A percentile compares a stretch with the other conserved stretches of the same genome.
Conservation (phyloP, 495 filamentous ascomycete genomes). For the Hypoxylon subgilvum region DNA sequence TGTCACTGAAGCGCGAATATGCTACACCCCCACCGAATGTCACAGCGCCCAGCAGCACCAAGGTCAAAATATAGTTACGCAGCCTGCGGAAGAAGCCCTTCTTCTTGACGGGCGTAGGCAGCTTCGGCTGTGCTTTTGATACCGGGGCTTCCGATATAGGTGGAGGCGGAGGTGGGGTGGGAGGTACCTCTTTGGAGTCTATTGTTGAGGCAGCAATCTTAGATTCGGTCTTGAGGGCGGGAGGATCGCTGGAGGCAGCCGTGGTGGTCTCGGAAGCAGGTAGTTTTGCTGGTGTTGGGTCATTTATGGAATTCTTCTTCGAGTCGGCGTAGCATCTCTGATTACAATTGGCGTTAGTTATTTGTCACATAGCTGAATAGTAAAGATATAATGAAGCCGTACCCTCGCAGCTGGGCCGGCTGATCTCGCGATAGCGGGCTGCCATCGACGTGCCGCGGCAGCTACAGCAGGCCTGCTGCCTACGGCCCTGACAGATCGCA, state of each 20-base stretch:
- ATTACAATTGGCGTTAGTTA: constrained; percentile 12
- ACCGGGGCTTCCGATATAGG: constrained; percentile 35
- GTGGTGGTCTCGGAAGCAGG: constrained; percentile 64
- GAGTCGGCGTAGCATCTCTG: constrained; percentile 66
- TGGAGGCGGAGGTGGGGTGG: constrained; percentile 60
- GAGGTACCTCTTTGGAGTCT: constrained; percentile 66
- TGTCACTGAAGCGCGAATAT: constrained; percentile 90
- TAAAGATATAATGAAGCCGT: constrained; percentile 40
- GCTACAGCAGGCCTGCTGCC: constrained; percentile 56
- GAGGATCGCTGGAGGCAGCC: constrained; percentile 55
- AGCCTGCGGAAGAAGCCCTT: constrained; percentile 74
- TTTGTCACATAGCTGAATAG: not conserved
- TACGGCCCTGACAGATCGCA: constrained; percentile 63
- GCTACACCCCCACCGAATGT: constrained; percentile 88
- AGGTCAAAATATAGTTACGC: constrained; percentile 68
- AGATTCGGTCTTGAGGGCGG: constrained; percentile 50
- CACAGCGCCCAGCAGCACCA: constrained; percentile 73
- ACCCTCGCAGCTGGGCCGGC: constrained; percentile 40
- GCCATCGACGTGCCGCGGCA: constrained; percentile 62
- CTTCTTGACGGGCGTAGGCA: constrained; percentile 60
- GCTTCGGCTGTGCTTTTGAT: constrained; percentile 25
- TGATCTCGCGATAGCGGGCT: constrained; percentile 46
- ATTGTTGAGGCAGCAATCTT: constrained; percentile 58
- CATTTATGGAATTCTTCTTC: constrained; percentile 57
- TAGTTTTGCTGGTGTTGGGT: constrained; percentile 59